Conservation (phyloP, 2,329 filamentous ascomycete genomes). For the Ophiosphaerella herpotricha region DNA sequence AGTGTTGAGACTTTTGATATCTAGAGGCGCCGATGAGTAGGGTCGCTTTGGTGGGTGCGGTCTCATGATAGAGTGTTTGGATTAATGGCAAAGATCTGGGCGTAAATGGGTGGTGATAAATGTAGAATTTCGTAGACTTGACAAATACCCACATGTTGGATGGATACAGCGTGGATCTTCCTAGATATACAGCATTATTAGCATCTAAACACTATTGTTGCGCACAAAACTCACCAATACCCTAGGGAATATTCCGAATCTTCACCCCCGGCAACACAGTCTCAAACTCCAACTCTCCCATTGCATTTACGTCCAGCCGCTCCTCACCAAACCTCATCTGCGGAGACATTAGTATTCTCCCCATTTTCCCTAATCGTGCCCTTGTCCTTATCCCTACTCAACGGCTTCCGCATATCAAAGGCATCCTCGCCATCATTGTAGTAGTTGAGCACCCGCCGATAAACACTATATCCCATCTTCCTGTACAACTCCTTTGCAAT, state of each 20-base stretch:
- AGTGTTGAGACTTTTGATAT: constrained; percentile 24
- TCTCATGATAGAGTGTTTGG: no score
- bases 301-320: not conserved
- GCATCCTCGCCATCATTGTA: constrained; percentile 96
- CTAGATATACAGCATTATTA: not conserved
- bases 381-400: constrained; percentile 75
- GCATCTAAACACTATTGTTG: no score
- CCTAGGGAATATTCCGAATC: no score
- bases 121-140: constrained; percentile 10
- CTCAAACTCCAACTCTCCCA: no score
- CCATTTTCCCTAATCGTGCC: constrained; percentile 82
- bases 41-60: no score
- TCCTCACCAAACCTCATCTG: constrained; percentile 80
- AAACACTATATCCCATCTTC: constrained; percentile 87
- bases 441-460: constrained; percentile 85
- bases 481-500: constrained; percentile 88
- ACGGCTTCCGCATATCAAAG: constrained; percentile 94
- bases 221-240: no score
- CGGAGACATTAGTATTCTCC: constrained; percentile 75
- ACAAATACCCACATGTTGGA: constrained; percentile 19
- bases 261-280: no score
- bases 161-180: not conserved
- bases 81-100: not conserved
- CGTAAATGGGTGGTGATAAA: constrained; percentile 1
- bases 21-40: constrained; percentile 1